These are phyloP conservation scores for Juglanconis oblonga DNA, from an alignment of 2,329 filamentous ascomycete species.

Conservation along the genomic window DNA sequence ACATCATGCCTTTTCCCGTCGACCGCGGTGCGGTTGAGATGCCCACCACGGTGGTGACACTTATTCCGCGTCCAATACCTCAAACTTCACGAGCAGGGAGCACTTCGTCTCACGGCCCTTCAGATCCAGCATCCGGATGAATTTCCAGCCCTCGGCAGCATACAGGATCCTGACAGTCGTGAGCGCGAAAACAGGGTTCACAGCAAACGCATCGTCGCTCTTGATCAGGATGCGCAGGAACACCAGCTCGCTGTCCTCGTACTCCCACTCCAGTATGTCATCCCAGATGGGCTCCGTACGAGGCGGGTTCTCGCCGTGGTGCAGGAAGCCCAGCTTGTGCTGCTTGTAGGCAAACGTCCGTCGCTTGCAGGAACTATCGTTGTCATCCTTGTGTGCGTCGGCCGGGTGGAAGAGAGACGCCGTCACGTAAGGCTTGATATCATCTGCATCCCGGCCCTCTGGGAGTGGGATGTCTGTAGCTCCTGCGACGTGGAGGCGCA, in stretches of 20 bases:
- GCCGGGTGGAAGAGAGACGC: slow-evolving; percentile 61
- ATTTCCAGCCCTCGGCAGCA: slow-evolving; percentile 55
- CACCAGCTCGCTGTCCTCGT: slow-evolving; percentile 62
- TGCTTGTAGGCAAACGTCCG: slow-evolving; percentile 62
- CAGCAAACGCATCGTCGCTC: slow-evolving; percentile 60
- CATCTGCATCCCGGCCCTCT: slow-evolving; percentile 45
- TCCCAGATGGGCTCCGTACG: slow-evolving; percentile 64
- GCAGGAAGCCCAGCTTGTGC: slow-evolving; percentile 50
- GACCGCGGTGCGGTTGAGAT: too few relatives aligned
- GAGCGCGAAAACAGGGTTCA: slow-evolving; percentile 61
- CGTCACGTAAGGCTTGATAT: slow-evolving; percentile 62
- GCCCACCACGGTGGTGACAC: not conserved
- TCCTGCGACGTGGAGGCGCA: slow-evolving; percentile 59
- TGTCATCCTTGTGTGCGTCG: slow-evolving; percentile 41
- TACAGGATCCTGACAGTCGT: slow-evolving; percentile 59
- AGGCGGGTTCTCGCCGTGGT: slow-evolving; percentile 55
- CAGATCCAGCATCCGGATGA: slow-evolving; percentile 63
- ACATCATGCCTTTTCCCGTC: too few relatives aligned
- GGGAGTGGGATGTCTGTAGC: slow-evolving; percentile 60
- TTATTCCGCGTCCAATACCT: slow-evolving; percentile 40
- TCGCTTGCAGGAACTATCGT: slow-evolving; percentile 44
- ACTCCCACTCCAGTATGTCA: slow-evolving; percentile 65
- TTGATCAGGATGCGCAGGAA: slow-evolving; percentile 66
- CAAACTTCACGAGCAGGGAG: slow-evolving; percentile 59
- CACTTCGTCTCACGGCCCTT: slow-evolving; percentile 63